Evolutionary conservation across 73 alveolate species (phyloP), one percentile per base, ranked within the genome.

Genomic region (Paramecium primaurelia): DNA sequence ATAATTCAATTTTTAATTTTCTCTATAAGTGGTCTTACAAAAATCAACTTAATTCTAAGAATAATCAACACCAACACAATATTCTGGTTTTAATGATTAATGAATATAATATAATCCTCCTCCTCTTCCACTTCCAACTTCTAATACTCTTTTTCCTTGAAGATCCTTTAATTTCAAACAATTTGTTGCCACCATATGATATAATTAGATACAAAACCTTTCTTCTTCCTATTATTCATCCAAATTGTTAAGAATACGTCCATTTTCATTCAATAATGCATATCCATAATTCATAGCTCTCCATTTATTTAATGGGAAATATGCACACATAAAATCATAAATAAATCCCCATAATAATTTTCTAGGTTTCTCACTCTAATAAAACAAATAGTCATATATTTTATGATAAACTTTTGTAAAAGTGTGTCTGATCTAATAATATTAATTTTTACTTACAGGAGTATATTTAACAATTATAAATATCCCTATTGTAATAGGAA

Each of bases 61-160:
- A 91, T 77, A 95, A 91, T 97, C 99, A 71, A 97, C 94, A 36
- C 99, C 99, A 34, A 90, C 49, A n/a, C 96, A 94, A 6, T 49
- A 28, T 22, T 30, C 75, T 14, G 98, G 98, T 14, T 90, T 59
- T 88, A 95, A 93, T 38, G 87, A 34, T 30, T 91, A 44, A 7
- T 87, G 80, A 80, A 96, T 92, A 95, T 96, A 96, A 64, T 92
- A 34, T 30, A 97, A 92, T 20, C 99, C 98, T 36, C 99, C 99
- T 30, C 99, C 99, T 92, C 99, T 88, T 16, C 99, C 99, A 40
- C 98, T 94, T n/a, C 99, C 98, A 36, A 96, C 94, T 60, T 97
- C 99, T 12, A 97, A 59, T 8, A 97, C 71, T 30, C 88, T 93
- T 60, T 94, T 91, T 2, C 96, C 98, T 58, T 83, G 51, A 64